Conservation (phyloP, 768 basidiomycete species). For the Suillus sp. region DNA sequence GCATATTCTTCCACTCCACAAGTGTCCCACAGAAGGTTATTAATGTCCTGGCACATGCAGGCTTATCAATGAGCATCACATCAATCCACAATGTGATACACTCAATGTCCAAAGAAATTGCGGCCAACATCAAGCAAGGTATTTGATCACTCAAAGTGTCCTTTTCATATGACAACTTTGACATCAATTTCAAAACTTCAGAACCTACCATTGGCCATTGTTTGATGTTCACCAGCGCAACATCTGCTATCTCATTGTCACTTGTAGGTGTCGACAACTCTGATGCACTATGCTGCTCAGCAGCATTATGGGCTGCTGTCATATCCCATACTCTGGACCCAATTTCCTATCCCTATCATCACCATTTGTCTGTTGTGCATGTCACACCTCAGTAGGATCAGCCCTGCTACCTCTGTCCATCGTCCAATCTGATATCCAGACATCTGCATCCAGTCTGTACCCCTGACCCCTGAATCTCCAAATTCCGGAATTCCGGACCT, state of each 20-base stretch:
- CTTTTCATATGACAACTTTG: slow-evolving; percentile 47
- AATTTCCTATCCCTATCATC: too few species aligned
- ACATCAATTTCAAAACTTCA: slow-evolving; percentile 37
- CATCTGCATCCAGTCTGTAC: too few species aligned
- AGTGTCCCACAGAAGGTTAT: slow-evolving; percentile 32
- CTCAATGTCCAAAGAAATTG: slow-evolving; percentile 32
- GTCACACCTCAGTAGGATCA: too few species aligned
- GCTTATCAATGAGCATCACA: slow-evolving; percentile 32
- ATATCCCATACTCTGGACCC: too few species aligned
- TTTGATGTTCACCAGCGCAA: background rate
- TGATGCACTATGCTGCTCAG: background rate
- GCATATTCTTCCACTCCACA: slow-evolving; percentile 27
- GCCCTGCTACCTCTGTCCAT: too few species aligned
- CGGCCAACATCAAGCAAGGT: slow-evolving; percentile 19
- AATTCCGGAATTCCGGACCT: too few species aligned
- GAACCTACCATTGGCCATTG: slow-evolving; percentile 18
- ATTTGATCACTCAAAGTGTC: slow-evolving; percentile 27
- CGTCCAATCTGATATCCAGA: too few species aligned
- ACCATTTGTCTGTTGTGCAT: too few species aligned
- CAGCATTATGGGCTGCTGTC: background rate
- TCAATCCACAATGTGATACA: slow-evolving; percentile 28
- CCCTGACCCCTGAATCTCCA: too few species aligned
- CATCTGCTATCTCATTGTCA: background rate
- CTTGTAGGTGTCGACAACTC: background rate
- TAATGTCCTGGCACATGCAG: slow-evolving; percentile 33